A percentile compares a stretch with the other conserved stretches of the same genome.
These are phyloP conservation scores for Eudorina sp. DNA, from an alignment of 139 green algal genomes.

Conservation along the genomic window DNA sequence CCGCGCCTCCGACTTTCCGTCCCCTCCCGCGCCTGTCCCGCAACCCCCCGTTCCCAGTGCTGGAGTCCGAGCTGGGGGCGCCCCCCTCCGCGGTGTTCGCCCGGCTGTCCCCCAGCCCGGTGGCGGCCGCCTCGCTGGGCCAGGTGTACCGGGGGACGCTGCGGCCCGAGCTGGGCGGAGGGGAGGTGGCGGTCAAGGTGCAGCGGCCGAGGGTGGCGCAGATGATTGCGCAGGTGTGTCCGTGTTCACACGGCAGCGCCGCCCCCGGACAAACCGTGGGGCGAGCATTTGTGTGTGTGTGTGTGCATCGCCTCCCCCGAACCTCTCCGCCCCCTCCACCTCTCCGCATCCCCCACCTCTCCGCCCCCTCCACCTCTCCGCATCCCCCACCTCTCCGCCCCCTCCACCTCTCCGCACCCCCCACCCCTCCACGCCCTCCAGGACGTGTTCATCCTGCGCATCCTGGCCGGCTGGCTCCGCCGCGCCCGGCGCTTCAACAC, in stretches of 20 bases:
- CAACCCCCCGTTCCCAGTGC: constrained; percentile 52
- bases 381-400: background rate
- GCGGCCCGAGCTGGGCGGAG: constrained; percentile 39
- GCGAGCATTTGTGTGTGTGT: no score
- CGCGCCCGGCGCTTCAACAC: constrained; percentile 79
- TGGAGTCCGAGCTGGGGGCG: constrained; percentile 76
- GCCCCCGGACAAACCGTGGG: no score
- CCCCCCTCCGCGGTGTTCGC: constrained; percentile 75
- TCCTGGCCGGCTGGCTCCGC: constrained; percentile 52
- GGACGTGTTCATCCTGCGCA: constrained; percentile 88
- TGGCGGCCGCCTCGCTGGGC: constrained; percentile 90
- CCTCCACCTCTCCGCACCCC: background rate
- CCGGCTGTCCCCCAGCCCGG: constrained; percentile 69
- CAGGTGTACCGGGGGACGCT: constrained; percentile 80
- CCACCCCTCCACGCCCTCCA: constrained; percentile 30
- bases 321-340: no score
- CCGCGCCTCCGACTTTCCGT: background rate
- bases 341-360: background rate
- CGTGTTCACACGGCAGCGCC: no score
- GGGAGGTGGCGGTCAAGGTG: constrained; percentile 85
- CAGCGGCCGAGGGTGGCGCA: constrained; percentile 87
- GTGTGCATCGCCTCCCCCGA: no score
- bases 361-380: background rate
- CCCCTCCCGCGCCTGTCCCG: background rate
- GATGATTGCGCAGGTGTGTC: constrained; percentile 75